Evolutionary conservation across 768 basidiomycete species (phyloP), one percentile per base, ranked within the genome.

Genomic region (Ramaria sp.): DNA sequence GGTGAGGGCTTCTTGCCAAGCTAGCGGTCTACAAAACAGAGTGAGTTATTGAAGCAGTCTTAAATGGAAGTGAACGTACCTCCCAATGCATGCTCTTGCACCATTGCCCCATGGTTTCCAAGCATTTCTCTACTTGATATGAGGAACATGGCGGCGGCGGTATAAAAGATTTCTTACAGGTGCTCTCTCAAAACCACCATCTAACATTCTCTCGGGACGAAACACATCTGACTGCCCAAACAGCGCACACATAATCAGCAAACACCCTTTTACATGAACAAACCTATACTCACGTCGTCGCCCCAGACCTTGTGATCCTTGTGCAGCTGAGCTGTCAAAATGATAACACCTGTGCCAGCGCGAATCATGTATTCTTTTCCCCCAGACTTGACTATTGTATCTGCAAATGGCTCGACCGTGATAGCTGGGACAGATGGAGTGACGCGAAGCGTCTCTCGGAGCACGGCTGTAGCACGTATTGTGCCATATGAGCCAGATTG

Each of bases 171-270:
- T n/a, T 57, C 69, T 41, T 57, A 67, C 71, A 0, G 76, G 76
- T 7, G 76, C 63, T 9, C 69, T 67, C 60, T 75, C 74, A 56
- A 75, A 78, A 52, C 70, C 70, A n/a, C 72, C 74, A 54, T 74
- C 71, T 34, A 76, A 58, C 73, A 78, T 73, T 12, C 76, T 66
- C 57, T 76, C 75, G 0, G 76, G 76, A n/a, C 61, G 65, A 63
- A 72, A 76, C 50, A 71, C 68, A 6, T 70, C 61, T 5, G 71
- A 62, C 64, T 67, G 36, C 16, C 25, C 0, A 36, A 51, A 49
- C 13, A 16, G 12, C 25, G 6, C n/a, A 20, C 25, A 34, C 25
- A 22, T 12, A n/a, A 12, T 32, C 15, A 22, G 48, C 8, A 50
- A n/a, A 32, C 20, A 36, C 5, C 18, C 12, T 5, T 13, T 38